These are phyloP conservation scores for Colletotrichum sidae DNA, from an alignment of 2,329 filamentous ascomycete genomes.

Conservation along the genomic window DNA sequence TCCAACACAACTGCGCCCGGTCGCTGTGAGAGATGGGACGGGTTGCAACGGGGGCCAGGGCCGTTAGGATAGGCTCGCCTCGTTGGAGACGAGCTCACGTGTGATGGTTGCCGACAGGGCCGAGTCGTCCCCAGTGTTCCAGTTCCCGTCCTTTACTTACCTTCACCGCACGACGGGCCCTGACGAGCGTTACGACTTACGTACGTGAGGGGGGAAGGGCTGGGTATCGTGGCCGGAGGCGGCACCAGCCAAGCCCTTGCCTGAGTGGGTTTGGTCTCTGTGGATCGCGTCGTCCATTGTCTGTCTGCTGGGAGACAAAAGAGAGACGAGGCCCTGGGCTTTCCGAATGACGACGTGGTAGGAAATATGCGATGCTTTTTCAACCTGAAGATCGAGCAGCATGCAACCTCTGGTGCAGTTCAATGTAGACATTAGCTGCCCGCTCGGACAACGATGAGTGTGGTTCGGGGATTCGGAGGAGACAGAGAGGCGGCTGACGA, in stretches of 20 bases:
- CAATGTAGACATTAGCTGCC: constrained; percentile 9
- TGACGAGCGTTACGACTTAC: constrained; percentile 32
- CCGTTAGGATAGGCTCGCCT: constrained; percentile 30
- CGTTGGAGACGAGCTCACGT: constrained; percentile 33
- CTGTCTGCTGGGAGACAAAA: not conserved
- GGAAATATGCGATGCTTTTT: not conserved
- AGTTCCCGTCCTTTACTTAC: constrained; percentile 29
- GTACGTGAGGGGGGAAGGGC: constrained; percentile 30
- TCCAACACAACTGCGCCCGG: constrained; percentile 2
- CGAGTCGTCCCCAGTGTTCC: constrained; percentile 31
- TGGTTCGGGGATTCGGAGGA: constrained; percentile 15
- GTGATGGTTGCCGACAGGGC: constrained; percentile 33
- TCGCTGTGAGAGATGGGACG: constrained; percentile 31
- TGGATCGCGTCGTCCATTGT: constrained; percentile 1
- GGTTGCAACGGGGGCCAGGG: constrained; percentile 19
- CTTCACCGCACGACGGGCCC: constrained; percentile 33
- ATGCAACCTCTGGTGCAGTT: no score
- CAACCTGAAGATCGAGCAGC: no score
- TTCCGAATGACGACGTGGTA: constrained; percentile 12
- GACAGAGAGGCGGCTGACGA: not conserved
- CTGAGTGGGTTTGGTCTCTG: constrained; percentile 14
- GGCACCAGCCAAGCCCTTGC: constrained; percentile 32
- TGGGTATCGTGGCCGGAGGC: constrained; percentile 23
- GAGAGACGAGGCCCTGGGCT: not conserved
- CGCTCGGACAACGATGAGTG: constrained; percentile 21